Evolutionary conservation across 2,329 filamentous ascomycete genomes (phyloP).

Genomic region (Magnaporthiopsis rhizophila): DNA sequence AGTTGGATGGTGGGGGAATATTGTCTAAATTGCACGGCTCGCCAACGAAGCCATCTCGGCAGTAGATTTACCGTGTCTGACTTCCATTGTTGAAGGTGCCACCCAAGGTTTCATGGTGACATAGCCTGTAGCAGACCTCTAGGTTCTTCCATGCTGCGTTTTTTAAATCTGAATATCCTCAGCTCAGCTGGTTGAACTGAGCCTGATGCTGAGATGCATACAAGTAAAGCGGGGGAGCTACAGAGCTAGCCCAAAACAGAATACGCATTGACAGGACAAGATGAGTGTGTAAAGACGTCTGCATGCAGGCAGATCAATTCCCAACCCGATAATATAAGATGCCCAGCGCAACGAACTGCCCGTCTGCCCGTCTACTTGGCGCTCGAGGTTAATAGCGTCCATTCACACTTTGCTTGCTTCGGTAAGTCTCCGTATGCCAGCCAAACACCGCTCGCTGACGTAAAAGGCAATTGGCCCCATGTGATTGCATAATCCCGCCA

Average conservation of each 20-base stretch:
- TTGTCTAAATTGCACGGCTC: background rate
- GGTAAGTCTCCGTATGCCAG: background rate
- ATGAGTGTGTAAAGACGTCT: background rate
- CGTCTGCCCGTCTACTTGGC: too few species aligned
- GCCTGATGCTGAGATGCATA: too few species aligned
- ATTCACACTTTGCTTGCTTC: background rate
- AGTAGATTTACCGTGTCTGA: background rate
- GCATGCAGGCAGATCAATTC: background rate
- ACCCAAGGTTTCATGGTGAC: background rate
- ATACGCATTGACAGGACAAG: background rate
- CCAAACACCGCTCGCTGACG: background rate
- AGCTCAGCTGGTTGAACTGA: too few species aligned
- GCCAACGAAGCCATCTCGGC: background rate
- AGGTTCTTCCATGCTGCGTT: too few species aligned
- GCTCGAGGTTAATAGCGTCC: background rate
- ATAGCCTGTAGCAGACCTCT: too few species aligned
- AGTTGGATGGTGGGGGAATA: background rate
- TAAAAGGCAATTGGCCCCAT: background rate
- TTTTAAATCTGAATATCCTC: too few species aligned
- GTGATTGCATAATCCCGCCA: background rate
- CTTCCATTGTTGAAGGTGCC: background rate
- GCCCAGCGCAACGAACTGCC: background rate
- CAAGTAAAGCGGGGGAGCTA: too few species aligned
- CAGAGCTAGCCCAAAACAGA: too few species aligned
- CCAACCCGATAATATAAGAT: background rate